These are phyloP conservation scores for Colletotrichum noveboracense DNA, from an alignment of 2,329 filamentous ascomycete genomes.

Conservation along the genomic window DNA sequence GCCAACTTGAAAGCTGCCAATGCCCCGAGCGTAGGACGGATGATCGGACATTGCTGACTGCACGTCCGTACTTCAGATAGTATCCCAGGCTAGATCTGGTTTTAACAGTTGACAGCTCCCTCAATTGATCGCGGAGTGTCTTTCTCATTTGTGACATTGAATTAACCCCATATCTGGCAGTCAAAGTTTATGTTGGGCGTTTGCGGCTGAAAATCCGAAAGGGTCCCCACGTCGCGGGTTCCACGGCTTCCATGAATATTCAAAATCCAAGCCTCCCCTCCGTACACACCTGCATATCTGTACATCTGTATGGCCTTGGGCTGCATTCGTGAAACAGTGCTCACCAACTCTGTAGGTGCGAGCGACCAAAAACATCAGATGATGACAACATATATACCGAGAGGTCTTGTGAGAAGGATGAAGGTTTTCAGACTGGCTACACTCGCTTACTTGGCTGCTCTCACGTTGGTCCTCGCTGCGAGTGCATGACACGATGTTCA, in stretches of 20 bases:
- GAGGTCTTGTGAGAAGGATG: neutral
- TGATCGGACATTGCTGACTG: neutral
- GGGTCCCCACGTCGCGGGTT: neutral
- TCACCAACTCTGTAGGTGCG: neutral
- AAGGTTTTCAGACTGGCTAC: neutral
- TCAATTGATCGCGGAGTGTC: neutral
- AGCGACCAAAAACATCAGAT: conserved; percentile 2
- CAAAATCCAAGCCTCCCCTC: neutral
- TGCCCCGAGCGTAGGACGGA: neutral
- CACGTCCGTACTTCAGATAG: neutral
- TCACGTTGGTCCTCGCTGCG: neutral
- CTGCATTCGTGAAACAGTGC: conserved; percentile 3
- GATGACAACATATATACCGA: neutral
- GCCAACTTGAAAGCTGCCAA: neutral
- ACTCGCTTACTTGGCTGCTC: neutral
- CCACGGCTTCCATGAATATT: neutral
- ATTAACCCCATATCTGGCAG: neutral
- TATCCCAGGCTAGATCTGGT: neutral
- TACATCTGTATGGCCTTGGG: neutral
- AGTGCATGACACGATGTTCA: neutral
- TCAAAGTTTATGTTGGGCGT: neutral
- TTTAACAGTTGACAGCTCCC: neutral
- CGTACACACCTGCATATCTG: neutral
- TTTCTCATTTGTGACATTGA: neutral
- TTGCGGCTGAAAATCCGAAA: neutral